A percentile compares a stretch with the other conserved stretches of the same genome.
Evolutionary conservation across 768 basidiomycete genomes (phyloP).

Genomic region (Chalciporus sphaerocephalus): DNA sequence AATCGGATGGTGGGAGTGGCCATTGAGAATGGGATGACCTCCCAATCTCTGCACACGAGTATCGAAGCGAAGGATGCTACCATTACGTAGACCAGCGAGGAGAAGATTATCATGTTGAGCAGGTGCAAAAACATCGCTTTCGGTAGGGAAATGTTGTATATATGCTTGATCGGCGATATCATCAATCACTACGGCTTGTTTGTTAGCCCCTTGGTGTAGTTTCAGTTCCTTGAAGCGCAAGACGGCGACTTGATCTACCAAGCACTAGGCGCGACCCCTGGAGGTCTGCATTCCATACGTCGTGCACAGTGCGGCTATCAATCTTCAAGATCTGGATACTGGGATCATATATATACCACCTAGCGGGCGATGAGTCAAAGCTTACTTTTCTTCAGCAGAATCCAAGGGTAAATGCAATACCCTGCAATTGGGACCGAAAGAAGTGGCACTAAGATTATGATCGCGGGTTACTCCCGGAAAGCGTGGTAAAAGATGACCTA

Average conservation of each 20-base stretch:
- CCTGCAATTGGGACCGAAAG: slow-evolving; percentile 49
- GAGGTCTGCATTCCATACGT: slow-evolving; percentile 56
- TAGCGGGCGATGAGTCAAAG: background rate
- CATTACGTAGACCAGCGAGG: slow-evolving; percentile 59
- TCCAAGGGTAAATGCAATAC: slow-evolving; percentile 44
- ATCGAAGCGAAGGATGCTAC: slow-evolving; percentile 55
- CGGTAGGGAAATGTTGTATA: slow-evolving; percentile 43
- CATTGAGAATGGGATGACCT: slow-evolving; percentile 39
- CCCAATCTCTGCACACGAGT: slow-evolving; percentile 38
- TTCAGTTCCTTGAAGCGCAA: background rate
- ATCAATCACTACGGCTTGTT: slow-evolving; percentile 47
- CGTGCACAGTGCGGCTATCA: slow-evolving; percentile 40
- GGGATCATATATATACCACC: background rate
- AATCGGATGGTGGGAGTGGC: slow-evolving; percentile 31
- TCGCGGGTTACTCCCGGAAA: slow-evolving; percentile 13
- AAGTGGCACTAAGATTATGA: slow-evolving; percentile 44
- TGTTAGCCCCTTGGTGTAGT: slow-evolving; percentile 45
- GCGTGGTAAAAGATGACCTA: slow-evolving; percentile 28
- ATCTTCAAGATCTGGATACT: slow-evolving; percentile 26
- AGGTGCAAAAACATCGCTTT: slow-evolving; percentile 64
- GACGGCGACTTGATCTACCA: slow-evolving; percentile 34
- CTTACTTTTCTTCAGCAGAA: slow-evolving; percentile 38
- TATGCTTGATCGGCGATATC: slow-evolving; percentile 42
- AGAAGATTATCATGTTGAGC: slow-evolving; percentile 44
- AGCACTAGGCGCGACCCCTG: slow-evolving; percentile 46